Evolutionary conservation across 2,329 filamentous ascomycete genomes (phyloP).

Genomic region (Phaeosphaeria sp.): DNA sequence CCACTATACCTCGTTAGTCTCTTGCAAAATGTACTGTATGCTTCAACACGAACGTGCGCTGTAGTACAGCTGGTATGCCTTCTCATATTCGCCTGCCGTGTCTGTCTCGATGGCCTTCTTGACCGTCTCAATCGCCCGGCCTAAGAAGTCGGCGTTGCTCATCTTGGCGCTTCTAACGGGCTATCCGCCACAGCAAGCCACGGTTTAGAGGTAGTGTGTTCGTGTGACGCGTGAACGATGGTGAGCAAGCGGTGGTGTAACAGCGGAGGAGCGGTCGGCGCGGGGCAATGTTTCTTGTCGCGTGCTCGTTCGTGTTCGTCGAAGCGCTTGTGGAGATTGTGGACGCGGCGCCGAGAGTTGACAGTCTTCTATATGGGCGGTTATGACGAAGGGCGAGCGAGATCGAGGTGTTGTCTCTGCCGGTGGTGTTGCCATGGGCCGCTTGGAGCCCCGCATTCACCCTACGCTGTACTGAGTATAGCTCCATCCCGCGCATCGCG

Average conservation of each 20-base stretch:
- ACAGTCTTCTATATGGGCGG: neutral
- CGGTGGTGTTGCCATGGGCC: constrained; percentile 20
- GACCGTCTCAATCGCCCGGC: constrained; percentile 93
- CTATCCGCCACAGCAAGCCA: constrained; percentile 7
- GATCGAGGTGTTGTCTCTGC: constrained; percentile 4
- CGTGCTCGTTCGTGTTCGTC: neutral
- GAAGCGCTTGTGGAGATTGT: neutral
- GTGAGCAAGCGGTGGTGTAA: constrained; percentile 12
- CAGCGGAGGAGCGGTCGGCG: constrained; percentile 18
- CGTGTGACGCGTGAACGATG: constrained; percentile 15
- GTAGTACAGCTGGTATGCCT: constrained; percentile 96
- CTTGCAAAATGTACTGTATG: neutral
- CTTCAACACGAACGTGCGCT: constrained; percentile 62
- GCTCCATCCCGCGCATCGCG: constrained; percentile 31
- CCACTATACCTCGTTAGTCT: constrained; percentile 60
- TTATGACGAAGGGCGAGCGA: constrained; percentile 1
- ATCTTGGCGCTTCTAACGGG: constrained; percentile 59
- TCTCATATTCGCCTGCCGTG: constrained; percentile 94
- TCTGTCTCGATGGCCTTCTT: constrained; percentile 98
- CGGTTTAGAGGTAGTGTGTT: constrained; percentile 2
- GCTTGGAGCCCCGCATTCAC: constrained; percentile 23
- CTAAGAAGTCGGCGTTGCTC: constrained; percentile 97
- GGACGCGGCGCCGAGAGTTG: neutral
- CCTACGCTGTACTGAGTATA: constrained; percentile 33
- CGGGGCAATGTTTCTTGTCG: constrained; percentile 11